Conservation (phyloP, 2,329 filamentous ascomycete genomes). For the Colletotrichum lindemuthianum region DNA sequence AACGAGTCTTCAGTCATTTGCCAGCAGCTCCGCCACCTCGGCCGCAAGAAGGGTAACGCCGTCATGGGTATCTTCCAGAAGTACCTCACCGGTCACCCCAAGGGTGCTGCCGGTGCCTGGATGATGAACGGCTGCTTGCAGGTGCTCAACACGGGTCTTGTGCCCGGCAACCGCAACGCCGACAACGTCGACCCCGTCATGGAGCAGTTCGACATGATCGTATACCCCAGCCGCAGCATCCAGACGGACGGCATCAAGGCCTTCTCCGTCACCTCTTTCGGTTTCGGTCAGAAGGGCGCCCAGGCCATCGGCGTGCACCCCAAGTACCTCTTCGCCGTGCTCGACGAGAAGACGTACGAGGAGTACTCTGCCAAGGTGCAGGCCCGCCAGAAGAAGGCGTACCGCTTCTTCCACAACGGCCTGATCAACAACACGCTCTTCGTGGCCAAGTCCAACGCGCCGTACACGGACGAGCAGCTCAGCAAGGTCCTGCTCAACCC, state of each 20-base stretch:
- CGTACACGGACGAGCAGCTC: slow-evolving; percentile 90
- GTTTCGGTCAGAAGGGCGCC: slow-evolving; percentile 98
- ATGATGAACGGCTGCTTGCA: slow-evolving; percentile 99
- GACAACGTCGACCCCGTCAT: slow-evolving; percentile 97
- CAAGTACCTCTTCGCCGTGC: slow-evolving; percentile 93
- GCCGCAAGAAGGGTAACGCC: slow-evolving; percentile 95
- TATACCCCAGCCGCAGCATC: slow-evolving; percentile 93
- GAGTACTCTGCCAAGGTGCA: slow-evolving; percentile 90
- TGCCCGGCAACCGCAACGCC: slow-evolving; percentile 96
- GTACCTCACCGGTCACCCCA: slow-evolving; percentile 97
- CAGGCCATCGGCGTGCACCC: slow-evolving; percentile 98
- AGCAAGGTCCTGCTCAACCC: slow-evolving; percentile 93
- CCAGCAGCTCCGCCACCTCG: slow-evolving; percentile 94
- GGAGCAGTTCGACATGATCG: slow-evolving; percentile 98
- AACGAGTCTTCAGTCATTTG: slow-evolving; percentile 98
- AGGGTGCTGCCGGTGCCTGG: slow-evolving; percentile 99
- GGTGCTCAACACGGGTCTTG: slow-evolving; percentile 91
- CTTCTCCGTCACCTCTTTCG: slow-evolving; percentile 98
- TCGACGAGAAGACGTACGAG: slow-evolving; percentile 85
- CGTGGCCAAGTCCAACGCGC: slow-evolving; percentile 90
- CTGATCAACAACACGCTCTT: slow-evolving; percentile 98
- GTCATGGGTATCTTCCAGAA: slow-evolving; percentile 99
- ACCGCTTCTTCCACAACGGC: slow-evolving; percentile 98
- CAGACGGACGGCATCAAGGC: slow-evolving; percentile 99
- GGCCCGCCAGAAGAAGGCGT: slow-evolving; percentile 96